A percentile compares a stretch with the other conserved stretches of the same genome.
These are phyloP conservation scores for Fraxinus greggii DNA, from an alignment of 305 asterid genomes.

Conservation along the genomic window DNA sequence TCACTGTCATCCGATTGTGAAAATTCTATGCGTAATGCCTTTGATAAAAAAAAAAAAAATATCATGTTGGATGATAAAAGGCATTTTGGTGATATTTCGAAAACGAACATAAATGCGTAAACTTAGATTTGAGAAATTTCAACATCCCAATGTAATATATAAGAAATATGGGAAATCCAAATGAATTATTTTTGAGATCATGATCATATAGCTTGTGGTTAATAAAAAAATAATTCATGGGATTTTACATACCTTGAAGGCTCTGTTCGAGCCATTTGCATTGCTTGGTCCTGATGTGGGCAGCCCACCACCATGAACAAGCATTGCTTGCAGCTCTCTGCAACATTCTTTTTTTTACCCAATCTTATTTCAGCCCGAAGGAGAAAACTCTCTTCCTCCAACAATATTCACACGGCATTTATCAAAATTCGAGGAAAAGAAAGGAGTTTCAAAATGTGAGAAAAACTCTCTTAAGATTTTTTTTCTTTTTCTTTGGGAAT, in stretches of 20 bases:
- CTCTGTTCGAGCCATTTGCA: slow-evolving; percentile 95
- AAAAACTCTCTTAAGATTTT: not conserved
- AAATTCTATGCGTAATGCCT: no score
- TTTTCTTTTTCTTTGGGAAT: not conserved
- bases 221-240: not conserved
- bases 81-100: not conserved
- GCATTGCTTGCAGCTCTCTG: slow-evolving; percentile 96
- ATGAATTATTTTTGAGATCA: not conserved
- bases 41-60: not conserved
- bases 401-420: slow-evolving; percentile 14
- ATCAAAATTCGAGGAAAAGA: slow-evolving; percentile 24
- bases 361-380: not conserved
- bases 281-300: slow-evolving; percentile 93
- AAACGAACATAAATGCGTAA: not conserved
- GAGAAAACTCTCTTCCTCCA: slow-evolving; percentile 32
- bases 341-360: slow-evolving; percentile 45
- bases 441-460: slow-evolving; percentile 19
- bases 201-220: not conserved
- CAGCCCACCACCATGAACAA: slow-evolving; percentile 98
- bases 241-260: slow-evolving; percentile 54
- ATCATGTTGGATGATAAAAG: not conserved
- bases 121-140: not conserved
- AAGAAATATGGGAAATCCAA: not conserved
- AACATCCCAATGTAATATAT: not conserved
- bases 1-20: not conserved